Evolutionary conservation across 441 rosid genomes (phyloP), one percentile per base, ranked within the genome.

Genomic region (Croton laevigatus): DNA sequence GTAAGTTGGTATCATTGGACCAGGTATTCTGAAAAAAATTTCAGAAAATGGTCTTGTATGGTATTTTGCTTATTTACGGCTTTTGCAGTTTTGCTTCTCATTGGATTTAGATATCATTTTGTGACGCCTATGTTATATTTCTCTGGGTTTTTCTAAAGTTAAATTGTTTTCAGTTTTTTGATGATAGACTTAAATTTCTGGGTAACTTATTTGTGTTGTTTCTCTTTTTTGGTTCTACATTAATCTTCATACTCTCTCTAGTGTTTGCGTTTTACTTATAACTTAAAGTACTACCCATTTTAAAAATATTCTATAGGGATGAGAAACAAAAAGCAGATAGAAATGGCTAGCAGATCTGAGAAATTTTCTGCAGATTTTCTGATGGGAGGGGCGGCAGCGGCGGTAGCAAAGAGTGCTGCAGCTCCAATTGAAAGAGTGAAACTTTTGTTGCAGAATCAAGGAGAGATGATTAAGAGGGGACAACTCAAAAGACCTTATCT

Each of bases 351-450:
- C 71, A 84, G 81, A 62, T 65, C 88, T 2, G 93, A 88, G 74
- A 90, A 72, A 38, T 94, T 94, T 81, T 89, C 93, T 51, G 75
- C 82, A 57, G 91, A 92, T 79, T 89, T 94, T 73, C 44, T 85
- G 61, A 90, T 88, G 94, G 97, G 87, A 62, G 97, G 96, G 52
- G 82, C 78, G 52, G 96, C 91, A 52, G 96, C 99, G 27, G 69
- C 89, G 70, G 78, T 83, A 40, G 83, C 98, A 6, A 92, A 88
- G 84, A 88, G 83, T 64, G 87, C 90, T 32, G 98, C 86, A 14
- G 97, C 99, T 20, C 98, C 99, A 63, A 85, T 94, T 76, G 98
- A 94, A 75, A 87, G 99, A 76, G 99, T 92, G 49, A 94, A 92
- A 85, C 96, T 94, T 73, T 71, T 92, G 83, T 77, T 94, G 64